Percentiles rank a stretch among this genome's conserved stretches.
Conservation (phyloP, 345 rosid genomes). For the Angophora floribunda region DNA sequence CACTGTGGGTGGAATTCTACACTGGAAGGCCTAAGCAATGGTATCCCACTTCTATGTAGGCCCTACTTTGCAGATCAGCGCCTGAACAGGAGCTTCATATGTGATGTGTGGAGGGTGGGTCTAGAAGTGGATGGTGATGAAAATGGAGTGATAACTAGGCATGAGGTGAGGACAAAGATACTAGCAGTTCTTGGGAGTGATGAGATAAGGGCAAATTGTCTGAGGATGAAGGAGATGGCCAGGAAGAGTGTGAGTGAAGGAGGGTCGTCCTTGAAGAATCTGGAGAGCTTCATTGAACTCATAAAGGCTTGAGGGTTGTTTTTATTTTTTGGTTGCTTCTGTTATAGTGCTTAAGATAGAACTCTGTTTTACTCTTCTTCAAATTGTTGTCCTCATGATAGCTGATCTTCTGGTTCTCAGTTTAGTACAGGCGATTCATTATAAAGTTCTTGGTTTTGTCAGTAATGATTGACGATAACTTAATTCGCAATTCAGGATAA, state of each 20-base stretch:
- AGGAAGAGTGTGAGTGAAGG: not conserved
- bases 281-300: not conserved
- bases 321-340: not conserved
- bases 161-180: no score
- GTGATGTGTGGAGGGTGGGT: no score
- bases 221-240: not conserved
- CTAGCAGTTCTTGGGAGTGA: no score
- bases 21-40: constrained; percentile 9
- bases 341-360: not conserved
- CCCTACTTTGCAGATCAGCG: constrained; percentile 13
- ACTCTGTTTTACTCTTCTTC: not conserved
- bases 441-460: not conserved
- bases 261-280: not conserved
- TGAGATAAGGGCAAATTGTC: no score
- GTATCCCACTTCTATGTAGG: constrained; percentile 25
- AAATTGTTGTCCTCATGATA: not conserved
- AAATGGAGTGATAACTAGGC: no score
- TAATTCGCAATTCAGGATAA: not conserved
- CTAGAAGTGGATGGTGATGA: no score
- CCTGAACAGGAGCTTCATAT: not conserved
- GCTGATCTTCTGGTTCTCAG: not conserved
- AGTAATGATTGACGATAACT: not conserved
- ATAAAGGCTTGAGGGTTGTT: not conserved
- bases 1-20: constrained; percentile 18
- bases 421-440: not conserved